These are phyloP conservation scores for Aspergillus floridensis DNA, from an alignment of 2,329 filamentous ascomycete species.

Conservation along the genomic window DNA sequence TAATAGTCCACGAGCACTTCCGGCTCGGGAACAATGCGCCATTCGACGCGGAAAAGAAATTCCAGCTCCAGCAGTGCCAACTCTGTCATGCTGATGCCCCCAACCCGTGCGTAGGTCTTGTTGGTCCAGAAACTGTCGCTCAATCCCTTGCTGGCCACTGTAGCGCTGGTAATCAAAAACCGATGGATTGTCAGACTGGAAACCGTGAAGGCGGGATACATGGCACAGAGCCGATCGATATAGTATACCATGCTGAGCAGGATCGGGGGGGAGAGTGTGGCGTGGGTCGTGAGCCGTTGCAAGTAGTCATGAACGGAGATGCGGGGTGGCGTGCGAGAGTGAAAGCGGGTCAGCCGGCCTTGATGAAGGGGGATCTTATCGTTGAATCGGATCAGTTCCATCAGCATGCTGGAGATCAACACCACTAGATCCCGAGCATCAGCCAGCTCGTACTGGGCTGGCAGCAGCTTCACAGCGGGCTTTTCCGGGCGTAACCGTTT, in stretches of 20 bases:
- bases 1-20: conserved; percentile 95
- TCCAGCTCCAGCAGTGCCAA: conserved; percentile 89
- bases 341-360: conserved; percentile 87
- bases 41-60: conserved; percentile 87
- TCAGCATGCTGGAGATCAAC: conserved; percentile 90
- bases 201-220: conserved; percentile 94
- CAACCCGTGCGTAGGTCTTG: conserved; percentile 89
- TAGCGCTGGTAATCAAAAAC: conserved; percentile 92
- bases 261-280: conserved; percentile 86
- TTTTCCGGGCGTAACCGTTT: conserved; percentile 49
- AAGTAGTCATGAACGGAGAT: conserved; percentile 95
- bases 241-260: conserved; percentile 99
- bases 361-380: conserved; percentile 81
- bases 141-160: conserved; percentile 91
- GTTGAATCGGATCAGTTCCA: conserved; percentile 91
- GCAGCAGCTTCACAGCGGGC: conserved; percentile 52
- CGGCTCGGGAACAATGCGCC: conserved; percentile 94
- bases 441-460: conserved; percentile 76
- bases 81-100: conserved; percentile 86
- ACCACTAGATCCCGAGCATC: conserved; percentile 82
- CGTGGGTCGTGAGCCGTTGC: conserved; percentile 86
- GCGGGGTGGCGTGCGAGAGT: conserved; percentile 83
- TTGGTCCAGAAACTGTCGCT: conserved; percentile 99
- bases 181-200: conserved; percentile 95
- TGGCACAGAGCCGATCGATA: conserved; percentile 87